Base-by-base conservation (phyloP, 2,329 filamentous ascomycete species). In the Cryphonectria radicalis region DNA sequence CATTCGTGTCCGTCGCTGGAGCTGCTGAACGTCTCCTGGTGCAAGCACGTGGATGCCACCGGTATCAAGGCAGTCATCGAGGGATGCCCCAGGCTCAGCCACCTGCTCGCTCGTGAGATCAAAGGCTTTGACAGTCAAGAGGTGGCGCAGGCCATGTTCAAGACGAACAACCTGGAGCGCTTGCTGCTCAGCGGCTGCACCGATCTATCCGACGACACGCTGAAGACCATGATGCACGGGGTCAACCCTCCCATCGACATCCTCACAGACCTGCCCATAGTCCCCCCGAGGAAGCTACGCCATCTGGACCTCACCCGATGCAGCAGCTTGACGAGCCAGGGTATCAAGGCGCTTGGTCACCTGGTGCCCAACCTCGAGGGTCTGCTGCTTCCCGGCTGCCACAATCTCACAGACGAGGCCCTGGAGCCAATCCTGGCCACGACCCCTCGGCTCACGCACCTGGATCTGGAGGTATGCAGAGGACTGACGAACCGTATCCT, bases 11-110 rank as follows among this genome's bases (percentile, higher is more conserved):
- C 91, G 1, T 90, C 91, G 65, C 85, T 99, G n/a, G 91, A 97
- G 80, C 87, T 89, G 69, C 87, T 98, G 74, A 97, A 98, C 77
- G 89, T 98, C 28, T 97, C 94, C 0, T 98, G 95, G 94, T 99
- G 96, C 82, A 91, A 90, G 75, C 92, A 94, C 73, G 90, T 98
- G 78, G 92, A 96, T 77, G 92, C 93, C 11, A 85, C 88, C 17
- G 95, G 94, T 5, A 83, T 98, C 68, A 89, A 87, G 74, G 87
- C 88, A 67, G 87, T 99, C 1, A 83, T 98, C 0, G 85, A 92
- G 72, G 87, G 87, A 2, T 98, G 96, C 77, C 84, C 87, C 0
- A 90, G 86, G 68, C 83, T 99, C 69, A 91, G 85, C 68, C 95
- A 98, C 76, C 84, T 99, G 42, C 89, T 94, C 71, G 94, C 92